Percentiles rank a stretch among this genome's conserved stretches.
These are phyloP conservation scores for Syzygium syzygioides DNA, from an alignment of 441 rosid genomes.

Conservation along the genomic window DNA sequence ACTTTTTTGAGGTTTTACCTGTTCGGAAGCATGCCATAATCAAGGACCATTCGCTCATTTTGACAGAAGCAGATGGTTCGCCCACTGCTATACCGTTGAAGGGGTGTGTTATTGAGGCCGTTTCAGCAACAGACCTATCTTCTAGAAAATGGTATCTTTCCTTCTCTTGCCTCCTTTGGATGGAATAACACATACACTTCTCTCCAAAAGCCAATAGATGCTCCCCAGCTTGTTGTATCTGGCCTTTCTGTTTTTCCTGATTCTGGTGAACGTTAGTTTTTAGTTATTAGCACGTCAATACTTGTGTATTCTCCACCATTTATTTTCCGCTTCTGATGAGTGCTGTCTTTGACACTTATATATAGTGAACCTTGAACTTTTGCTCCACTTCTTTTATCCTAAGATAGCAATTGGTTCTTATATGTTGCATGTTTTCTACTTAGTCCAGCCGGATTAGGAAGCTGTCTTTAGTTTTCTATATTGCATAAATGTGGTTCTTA, in stretches of 20 bases:
- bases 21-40: slow-evolving; percentile 45
- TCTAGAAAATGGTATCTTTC: slow-evolving; percentile 68
- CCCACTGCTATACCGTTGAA: slow-evolving; percentile 32
- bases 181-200: neutral
- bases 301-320: neutral
- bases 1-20: slow-evolving; percentile 58
- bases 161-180: neutral
- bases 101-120: slow-evolving; percentile 64
- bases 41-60: slow-evolving; percentile 42
- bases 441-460: neutral
- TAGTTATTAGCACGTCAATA: neutral
- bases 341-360: neutral
- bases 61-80: slow-evolving; percentile 50
- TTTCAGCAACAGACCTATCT: slow-evolving; percentile 63
- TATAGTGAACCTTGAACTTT: neutral
- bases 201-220: neutral
- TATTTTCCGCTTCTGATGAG: neutral
- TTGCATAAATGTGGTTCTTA: neutral
- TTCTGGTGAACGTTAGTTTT: neutral
- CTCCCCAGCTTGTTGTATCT: neutral
- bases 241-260: neutral
- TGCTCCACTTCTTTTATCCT: neutral
- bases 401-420: neutral
- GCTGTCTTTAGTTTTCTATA: neutral
- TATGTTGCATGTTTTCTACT: neutral